A percentile compares a stretch with the other conserved stretches of the same genome.
These are phyloP conservation scores for Starmerella sirachaensis DNA, from an alignment of 805 yeast genomes.

Conservation along the genomic window DNA sequence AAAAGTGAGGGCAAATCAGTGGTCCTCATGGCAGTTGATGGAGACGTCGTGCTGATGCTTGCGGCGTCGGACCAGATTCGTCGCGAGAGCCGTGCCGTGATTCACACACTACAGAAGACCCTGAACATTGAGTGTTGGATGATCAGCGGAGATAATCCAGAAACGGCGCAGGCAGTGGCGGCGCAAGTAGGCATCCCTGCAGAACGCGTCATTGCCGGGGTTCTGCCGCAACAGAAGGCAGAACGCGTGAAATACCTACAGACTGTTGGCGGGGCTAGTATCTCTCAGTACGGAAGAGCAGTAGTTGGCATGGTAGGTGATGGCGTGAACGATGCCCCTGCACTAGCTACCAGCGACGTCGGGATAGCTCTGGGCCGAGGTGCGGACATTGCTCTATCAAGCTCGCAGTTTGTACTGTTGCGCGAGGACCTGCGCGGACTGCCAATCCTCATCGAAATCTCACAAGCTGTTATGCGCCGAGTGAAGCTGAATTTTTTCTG, in stretches of 20 bases:
- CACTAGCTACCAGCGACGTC: constrained; percentile 60
- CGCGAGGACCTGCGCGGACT: constrained; percentile 39
- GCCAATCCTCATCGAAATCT: constrained; percentile 50
- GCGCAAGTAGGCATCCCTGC: constrained; percentile 44
- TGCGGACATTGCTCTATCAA: constrained; percentile 60
- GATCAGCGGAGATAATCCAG: constrained; percentile 62
- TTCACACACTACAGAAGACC: constrained; percentile 30
- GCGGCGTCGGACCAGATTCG: constrained; percentile 44
- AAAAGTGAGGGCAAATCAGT: constrained; percentile 53
- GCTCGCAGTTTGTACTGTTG: constrained; percentile 61
- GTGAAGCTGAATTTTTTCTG: constrained; percentile 75
- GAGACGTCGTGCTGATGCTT: constrained; percentile 31
- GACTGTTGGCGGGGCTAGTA: constrained; percentile 26
- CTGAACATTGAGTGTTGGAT: constrained; percentile 51
- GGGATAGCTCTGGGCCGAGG: constrained; percentile 71
- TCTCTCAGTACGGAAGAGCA: constrained; percentile 23
- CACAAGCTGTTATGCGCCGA: constrained; percentile 55
- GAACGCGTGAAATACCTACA: constrained; percentile 46
- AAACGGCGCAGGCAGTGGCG: constrained; percentile 60
- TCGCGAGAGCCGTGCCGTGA: constrained; percentile 44
- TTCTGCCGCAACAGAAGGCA: constrained; percentile 63
- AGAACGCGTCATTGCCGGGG: constrained; percentile 51
- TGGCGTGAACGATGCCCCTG: constrained; percentile 77
- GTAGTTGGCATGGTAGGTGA: constrained; percentile 73
- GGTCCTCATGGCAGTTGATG: constrained; percentile 39